Evolutionary conservation across 768 basidiomycete genomes (phyloP), one percentile per base, ranked within the genome.

Genomic region (Crucibulum laeve): DNA sequence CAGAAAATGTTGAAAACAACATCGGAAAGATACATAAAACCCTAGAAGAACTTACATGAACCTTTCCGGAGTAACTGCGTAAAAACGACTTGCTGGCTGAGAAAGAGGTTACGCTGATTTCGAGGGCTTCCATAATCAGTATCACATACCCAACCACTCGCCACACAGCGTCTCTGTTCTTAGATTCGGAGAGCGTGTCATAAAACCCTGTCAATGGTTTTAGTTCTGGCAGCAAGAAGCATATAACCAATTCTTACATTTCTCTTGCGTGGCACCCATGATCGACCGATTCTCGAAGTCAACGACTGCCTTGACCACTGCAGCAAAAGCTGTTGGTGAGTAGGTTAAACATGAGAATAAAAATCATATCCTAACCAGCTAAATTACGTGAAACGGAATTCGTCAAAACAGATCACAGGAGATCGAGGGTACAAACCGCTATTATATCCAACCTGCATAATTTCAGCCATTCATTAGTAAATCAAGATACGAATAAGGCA

Each of bases 41-140:
- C n/a, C n/a, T n/a, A n/a, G n/a, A n/a, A n/a, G 26, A 13, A 62
- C 63, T 42, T 52, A 72, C 68, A 66, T 43, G 44, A 51, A 40
- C 65, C 68, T 5, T 53, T 51, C 38, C 69, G 61, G 38, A 68
- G 60, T 7, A 79, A 53, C 50, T 74, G 70, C 5, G 69, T 69
- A 58, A 80, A 80, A 11, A 80, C 74, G 36, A 80, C 71, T 52
- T 80, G 79, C 50, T 80, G 77, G 6, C 77, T 76, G 47, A 13
- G 11, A 6, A 18, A 26, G 11, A 36, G 8, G 24, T n/a, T n/a
- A n/a, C n/a, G n/a, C 36, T 22, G 35, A 28, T 42, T 21, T 4
- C 18, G 5, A 33, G 14, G 39, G 17, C 25, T 25, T 21, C 6
- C 3, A 26, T 19, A 17, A 11, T 3, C 28, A 18, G 35, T 14